Evolutionary conservation across 1,284 basidiomycete genomes (phyloP), one percentile per base, ranked within the genome.

Genomic region (Apiotrichum montevideense): DNA sequence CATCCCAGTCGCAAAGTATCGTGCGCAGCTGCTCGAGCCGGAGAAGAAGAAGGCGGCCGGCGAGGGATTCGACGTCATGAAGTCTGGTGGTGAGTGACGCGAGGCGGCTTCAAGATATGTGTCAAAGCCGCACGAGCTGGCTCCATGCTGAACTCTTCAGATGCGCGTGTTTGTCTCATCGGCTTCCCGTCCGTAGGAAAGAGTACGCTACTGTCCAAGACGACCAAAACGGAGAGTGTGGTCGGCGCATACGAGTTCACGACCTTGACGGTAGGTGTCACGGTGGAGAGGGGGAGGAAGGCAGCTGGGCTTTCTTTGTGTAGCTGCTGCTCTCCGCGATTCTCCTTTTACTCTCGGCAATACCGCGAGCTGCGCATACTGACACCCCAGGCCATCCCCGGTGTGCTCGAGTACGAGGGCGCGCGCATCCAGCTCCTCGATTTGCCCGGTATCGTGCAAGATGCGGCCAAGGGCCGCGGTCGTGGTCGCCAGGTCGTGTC

Each of bases 381-480:
- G 6, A 33, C 13, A 21, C 42, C 41, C 35, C 66, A 90, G 84
- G 92, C 92, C 6, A 96, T 97, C 64, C 92, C 93, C 43, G 93
- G 93, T 58, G 95, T 94, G 21, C 83, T 96, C 29, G 92, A 96
- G 69, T 88, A 96, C 69, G 85, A 94, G 72, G 93, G 93, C 34
- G 91, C 92, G 11, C 83, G 90, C 46, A 92, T 96, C 57, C 93
- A 97, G 71, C 81, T 98, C 47, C 83, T 97, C 34, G 95, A 98
- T 84, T 78, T 98, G 55, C 95, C 95, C 2, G 95, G 95, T 77
- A 98, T 98, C 70, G 92, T 98, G 29, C 94, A 98, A 77, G 95
- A 94, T 46, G 94, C 95, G 6, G 89, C 89, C 65, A 88, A 91
- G 79, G 87, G 86, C 63, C 84, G 92, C 64, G 95, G 95, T 39